Base-by-base conservation (phyloP, 257 asterid species). In the Nemophila menziesii region DNA sequence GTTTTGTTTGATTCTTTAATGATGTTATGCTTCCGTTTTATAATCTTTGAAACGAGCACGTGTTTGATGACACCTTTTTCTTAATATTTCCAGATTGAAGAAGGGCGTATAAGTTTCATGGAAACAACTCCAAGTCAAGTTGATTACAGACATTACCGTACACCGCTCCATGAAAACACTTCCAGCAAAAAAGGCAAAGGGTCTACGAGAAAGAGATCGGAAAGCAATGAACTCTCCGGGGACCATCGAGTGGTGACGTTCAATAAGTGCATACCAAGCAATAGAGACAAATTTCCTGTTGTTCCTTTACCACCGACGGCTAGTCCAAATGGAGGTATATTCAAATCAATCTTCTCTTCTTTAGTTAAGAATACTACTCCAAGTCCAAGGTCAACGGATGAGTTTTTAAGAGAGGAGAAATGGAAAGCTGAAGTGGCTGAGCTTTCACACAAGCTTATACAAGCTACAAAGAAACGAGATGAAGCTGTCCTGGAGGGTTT, bases 401-500 rank as follows among this genome's bases (percentile, higher is more conserved):
- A 57, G 39, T 44, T 75, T 2, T 29, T 68, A 26, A 50, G 73
- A 55, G 92, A 80, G 48, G 94, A 81, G 42, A 92, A 81, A 16
- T 90, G 95, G 98, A 81, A 71, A 51, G 46, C 60, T n/a, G 92
- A 70, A 29, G 86, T 75, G 29, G 89, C 89, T 14, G 96, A 90
- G 79, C 79, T 90, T 15, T 78, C 98, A 0, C 78, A 69, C 46
- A 85, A 85, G 57, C 76, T 90, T 13, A 53, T 79, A 16, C 94
- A 81, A 20, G 93, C 96, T 2, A 63, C 89, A 0, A 58, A 78
- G 4, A 77, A 73, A 55, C 52, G 93, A 46, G 96, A 85, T 27
- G 96, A 81, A 47, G 96, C 98, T 15, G 29, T 85, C 58, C 75
- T 74, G 0, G 98, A 90, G 60, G 80, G 90, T 46, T 85, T 96